Conservation (phyloP, 1,139 yeast species). For the Candida sanyaensis region DNA sequence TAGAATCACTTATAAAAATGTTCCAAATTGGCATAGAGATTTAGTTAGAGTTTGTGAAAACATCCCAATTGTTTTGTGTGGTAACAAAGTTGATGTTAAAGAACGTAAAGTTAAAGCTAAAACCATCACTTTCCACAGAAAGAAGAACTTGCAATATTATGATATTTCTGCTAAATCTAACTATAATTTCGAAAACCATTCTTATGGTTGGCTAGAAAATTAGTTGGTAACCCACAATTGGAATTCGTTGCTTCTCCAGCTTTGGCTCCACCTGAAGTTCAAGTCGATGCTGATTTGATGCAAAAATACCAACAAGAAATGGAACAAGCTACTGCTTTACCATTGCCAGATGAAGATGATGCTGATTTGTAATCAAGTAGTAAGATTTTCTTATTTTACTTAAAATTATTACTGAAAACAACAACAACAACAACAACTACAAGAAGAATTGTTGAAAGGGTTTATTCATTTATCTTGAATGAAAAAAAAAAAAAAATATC, state of each 20-base stretch:
- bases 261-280: slow-evolving; percentile 99
- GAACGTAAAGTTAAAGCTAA: slow-evolving; percentile 99
- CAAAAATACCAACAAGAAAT: slow-evolving; percentile 98
- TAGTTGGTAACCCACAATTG: slow-evolving; percentile 96
- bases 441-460: no score
- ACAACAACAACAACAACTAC: no score
- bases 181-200: slow-evolving; percentile 99
- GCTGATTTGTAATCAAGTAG: slow-evolving; percentile 76
- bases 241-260: slow-evolving; percentile 99
- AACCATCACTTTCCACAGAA: slow-evolving; percentile 99
- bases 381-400: no score
- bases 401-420: no score
- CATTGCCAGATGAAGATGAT: slow-evolving; percentile 99
- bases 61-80: slow-evolving; percentile 98
- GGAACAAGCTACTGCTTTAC: slow-evolving; percentile 99
- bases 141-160: slow-evolving; percentile 99
- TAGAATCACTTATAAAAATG: slow-evolving; percentile 98
- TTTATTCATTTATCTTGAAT: no score
- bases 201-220: slow-evolving; percentile 99
- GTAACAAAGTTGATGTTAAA: slow-evolving; percentile 99
- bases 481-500: no score
- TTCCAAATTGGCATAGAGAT: slow-evolving; percentile 99
- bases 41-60: slow-evolving; percentile 99
- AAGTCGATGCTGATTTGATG: slow-evolving; percentile 95
- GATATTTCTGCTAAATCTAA: slow-evolving; percentile 99